Evolutionary conservation across 192 early-diverging fungal genomes (phyloP), one percentile per base, ranked within the genome.

Genomic region (Phlyctochytrium arcticum): DNA sequence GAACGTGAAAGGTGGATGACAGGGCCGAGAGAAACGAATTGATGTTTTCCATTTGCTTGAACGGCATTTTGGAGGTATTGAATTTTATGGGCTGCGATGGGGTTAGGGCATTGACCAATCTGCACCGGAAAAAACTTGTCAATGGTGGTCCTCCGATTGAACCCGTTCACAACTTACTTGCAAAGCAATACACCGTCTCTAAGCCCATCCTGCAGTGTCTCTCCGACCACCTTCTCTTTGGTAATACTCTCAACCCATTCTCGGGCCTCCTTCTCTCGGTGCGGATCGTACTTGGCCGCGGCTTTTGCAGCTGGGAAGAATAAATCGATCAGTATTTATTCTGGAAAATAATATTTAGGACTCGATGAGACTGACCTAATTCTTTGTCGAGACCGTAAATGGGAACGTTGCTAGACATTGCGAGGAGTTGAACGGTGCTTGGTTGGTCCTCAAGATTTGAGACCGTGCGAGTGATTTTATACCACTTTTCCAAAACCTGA

Each of bases 1-100:
- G 89, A 36, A 88, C 86, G 50, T 87, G 85, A 30, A 89, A 58
- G 56, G 78, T 72, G 35, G 84, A 80, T 3, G 78, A 47, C 32
- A 77, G 75, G 6, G 81, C 85, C 47, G 62, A 35, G 49, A 92
- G 76, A 69, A 89, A 92, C 48, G 70, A 76, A 55, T 84, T 84
- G 72, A 92, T 90, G 69, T 92, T 92, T 64, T 92, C 90, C 90
- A 92, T 92, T 78, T 90, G 88, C 59, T 88, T 84, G 66, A 92
- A 92, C 1, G 90, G 76, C 80, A 92, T 87, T 39, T 74, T 83
- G 30, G 85, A 88, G 1, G 68, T 55, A 58, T 84, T 86, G 58
- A 81, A 62, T 73, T 88, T 89, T 55, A 82, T 69, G 46, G 71
- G 58, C 7, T 30, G 42, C 6, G 74, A 74, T 0, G 84, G 84